A percentile compares a stretch with the other conserved stretches of the same genome.
Evolutionary conservation across 1,139 yeast species (phyloP).

Genomic region (Geotrichum australiense): DNA sequence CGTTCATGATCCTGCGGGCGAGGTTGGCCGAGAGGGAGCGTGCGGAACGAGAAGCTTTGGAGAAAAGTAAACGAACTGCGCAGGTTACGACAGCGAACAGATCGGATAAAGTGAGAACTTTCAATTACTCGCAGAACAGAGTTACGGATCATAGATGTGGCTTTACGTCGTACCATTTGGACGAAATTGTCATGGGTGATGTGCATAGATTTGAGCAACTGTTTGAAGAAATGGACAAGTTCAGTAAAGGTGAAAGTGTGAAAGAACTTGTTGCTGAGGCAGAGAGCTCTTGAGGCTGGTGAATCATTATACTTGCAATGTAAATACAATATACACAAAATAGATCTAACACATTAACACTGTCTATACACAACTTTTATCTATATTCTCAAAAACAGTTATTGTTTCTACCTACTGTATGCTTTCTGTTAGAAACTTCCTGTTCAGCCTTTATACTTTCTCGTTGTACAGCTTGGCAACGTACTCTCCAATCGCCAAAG

Average conservation of each 20-base stretch:
- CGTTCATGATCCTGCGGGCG: conserved; percentile 73
- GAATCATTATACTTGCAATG: no score
- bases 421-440: no score
- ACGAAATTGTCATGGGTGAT: conserved; percentile 66
- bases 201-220: conserved; percentile 49
- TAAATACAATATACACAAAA: not conserved
- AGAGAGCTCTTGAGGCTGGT: no score
- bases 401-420: no score
- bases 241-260: conserved; percentile 43
- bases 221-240: conserved; percentile 45
- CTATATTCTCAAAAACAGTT: no score
- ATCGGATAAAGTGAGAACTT: conserved; percentile 89
- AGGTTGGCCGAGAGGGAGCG: conserved; percentile 78
- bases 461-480: conserved; percentile 36
- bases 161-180: conserved; percentile 67
- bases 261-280: conserved; percentile 30
- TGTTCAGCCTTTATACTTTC: no score
- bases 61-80: conserved; percentile 60
- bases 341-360: no score
- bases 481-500: conserved; percentile 74
- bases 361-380: no score
- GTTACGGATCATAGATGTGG: conserved; percentile 93
- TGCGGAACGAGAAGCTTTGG: conserved; percentile 55
- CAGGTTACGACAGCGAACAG: conserved; percentile 88
- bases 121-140: conserved; percentile 86